Evolutionary conservation across 345 rosid genomes (phyloP).

Genomic region (Sisymbrium altissimum): DNA sequence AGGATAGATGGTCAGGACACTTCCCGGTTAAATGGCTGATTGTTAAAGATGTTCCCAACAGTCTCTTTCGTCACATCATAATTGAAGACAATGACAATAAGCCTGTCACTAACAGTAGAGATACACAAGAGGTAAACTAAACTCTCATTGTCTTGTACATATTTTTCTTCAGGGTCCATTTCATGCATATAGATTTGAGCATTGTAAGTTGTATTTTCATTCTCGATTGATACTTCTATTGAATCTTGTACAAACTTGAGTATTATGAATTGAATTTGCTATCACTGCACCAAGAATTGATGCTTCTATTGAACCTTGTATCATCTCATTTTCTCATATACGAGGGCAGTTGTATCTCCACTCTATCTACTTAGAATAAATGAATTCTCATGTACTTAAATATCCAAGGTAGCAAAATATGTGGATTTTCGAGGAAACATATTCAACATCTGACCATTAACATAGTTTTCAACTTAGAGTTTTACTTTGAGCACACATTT

Average conservation of each 20-base stretch:
- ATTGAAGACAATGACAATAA: slow-evolving; percentile 77
- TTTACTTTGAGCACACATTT: not conserved
- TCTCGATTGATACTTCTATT: not conserved
- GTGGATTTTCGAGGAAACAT: not conserved
- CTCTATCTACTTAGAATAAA: not conserved
- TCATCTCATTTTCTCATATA: not conserved
- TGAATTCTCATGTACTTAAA: not conserved
- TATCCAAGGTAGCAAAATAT: not conserved
- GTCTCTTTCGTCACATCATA: slow-evolving; percentile 70
- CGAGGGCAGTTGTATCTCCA: not conserved
- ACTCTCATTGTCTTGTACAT: not conserved
- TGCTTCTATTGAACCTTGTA: not conserved
- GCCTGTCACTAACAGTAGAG: slow-evolving; percentile 90
- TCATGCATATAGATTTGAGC: not conserved
- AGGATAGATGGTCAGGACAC: slow-evolving; percentile 88
- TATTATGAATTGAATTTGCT: not conserved
- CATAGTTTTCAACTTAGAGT: not conserved
- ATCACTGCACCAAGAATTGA: not conserved
- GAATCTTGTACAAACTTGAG: not conserved
- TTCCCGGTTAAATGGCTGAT: slow-evolving; percentile 84
- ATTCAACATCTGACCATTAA: not conserved
- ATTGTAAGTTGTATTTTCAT: not conserved
- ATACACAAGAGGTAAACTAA: slow-evolving; percentile 76
- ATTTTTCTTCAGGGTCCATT: not conserved
- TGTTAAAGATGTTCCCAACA: slow-evolving; percentile 85